Evolutionary conservation across 805 yeast genomes (phyloP), one percentile per base, ranked within the genome.

Genomic region (Yarrowia porcina): DNA sequence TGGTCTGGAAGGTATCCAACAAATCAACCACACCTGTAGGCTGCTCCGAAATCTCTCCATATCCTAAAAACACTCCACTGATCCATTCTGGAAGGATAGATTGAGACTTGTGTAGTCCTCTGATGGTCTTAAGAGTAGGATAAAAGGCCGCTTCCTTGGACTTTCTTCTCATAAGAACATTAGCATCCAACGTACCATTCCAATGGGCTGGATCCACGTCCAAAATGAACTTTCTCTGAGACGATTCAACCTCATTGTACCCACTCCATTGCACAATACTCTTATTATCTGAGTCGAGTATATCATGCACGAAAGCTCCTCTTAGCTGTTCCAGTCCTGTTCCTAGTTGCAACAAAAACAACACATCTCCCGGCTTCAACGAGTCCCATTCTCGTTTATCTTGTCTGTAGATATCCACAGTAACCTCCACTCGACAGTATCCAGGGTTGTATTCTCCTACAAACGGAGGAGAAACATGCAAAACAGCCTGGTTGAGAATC

Each of bases 71-170:
- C 17, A 65, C 50, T 28, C 74, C 75, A 9, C 64, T 38, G 0
- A 78, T 56, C 81, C 81, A 77, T 1, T 68, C 70, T 0, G 79
- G 79, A 0, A 76, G 36, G 4, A 32, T 18, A 10, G 49, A 44
- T 32, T 41, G 47, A 6, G 49, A 3, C 4, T 41, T 28, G 8
- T 49, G 63, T 28, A 61, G 64, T 11, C 15, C 64, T 33, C 27
- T 66, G 15, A 44, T 36, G 21, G 63, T 65, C 17, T 66, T 65
- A 12, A 71, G 61, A 13, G 70, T 54, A 5, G 73, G 56, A 21
- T 67, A 62, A 64, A 71, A 67, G 52, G 64, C 67, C 50, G 67
- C 65, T 27, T 67, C 72, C 25, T 61, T 52, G 17, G 60, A 62
- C 15, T 64, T 64, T 6, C 71, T 61, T 32, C 74, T 70, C 11